A percentile compares a stretch with the other conserved stretches of the same genome.
Conservation (phyloP, 108 stramenopile species). For the Cyclotella atomus region DNA sequence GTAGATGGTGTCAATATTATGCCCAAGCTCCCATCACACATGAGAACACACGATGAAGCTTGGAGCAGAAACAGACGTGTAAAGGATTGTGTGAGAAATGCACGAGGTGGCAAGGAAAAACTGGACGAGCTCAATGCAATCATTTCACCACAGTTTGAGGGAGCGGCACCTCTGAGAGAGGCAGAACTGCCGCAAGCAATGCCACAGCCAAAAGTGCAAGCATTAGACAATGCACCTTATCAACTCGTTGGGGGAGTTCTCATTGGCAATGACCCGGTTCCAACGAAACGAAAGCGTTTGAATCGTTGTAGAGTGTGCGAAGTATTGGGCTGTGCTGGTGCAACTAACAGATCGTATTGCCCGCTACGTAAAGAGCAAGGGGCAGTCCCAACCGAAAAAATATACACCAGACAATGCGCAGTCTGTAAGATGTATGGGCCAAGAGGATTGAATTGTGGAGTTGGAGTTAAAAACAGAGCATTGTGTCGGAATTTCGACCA, state of each 20-base stretch:
- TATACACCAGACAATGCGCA: no score
- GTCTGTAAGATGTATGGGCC: no score
- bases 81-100: neutral
- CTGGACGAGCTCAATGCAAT: neutral
- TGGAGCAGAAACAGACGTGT: conserved; percentile 1
- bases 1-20: conserved; percentile 15
- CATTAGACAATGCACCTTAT: neutral
- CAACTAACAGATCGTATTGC: no score
- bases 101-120: neutral
- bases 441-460: no score
- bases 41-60: neutral
- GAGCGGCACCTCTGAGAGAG: neutral
- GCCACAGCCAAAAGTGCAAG: neutral
- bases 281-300: neutral
- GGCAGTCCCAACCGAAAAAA: no score
- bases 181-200: neutral
- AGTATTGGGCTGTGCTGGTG: neutral
- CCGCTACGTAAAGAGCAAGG: no score
- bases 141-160: neutral
- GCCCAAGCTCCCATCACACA: conserved; percentile 13
- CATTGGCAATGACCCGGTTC: neutral
- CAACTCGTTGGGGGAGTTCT: neutral
- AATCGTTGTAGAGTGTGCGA: neutral
- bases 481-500: no score
- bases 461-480: no score